Conservation (phyloP, 495 filamentous ascomycete genomes). For the Aspergillus steynii region DNA sequence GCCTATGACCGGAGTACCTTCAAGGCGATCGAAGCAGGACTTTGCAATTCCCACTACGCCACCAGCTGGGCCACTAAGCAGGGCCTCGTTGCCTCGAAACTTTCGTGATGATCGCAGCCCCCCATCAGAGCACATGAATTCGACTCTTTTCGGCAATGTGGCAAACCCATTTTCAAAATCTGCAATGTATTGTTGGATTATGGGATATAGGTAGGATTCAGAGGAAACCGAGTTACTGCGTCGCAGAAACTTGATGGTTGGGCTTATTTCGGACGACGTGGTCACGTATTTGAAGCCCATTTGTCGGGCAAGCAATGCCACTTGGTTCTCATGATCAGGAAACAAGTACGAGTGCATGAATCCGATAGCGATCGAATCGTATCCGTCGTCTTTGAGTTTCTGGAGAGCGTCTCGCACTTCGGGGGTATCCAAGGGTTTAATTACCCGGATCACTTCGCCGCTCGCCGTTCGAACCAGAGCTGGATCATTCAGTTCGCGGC, state of each 20-base stretch:
- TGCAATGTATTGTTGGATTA: slow-evolving; percentile 45
- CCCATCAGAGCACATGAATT: slow-evolving; percentile 59
- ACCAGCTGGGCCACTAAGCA: slow-evolving; percentile 61
- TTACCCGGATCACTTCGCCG: slow-evolving; percentile 68
- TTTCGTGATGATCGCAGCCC: slow-evolving; percentile 55
- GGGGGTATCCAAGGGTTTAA: slow-evolving; percentile 54
- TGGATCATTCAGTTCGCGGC: slow-evolving; percentile 68
- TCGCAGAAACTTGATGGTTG: neutral
- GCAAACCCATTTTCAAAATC: slow-evolving; percentile 56
- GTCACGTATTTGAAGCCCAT: slow-evolving; percentile 65
- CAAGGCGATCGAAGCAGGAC: slow-evolving; percentile 83
- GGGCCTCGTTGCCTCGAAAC: slow-evolving; percentile 59
- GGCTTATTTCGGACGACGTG: slow-evolving; percentile 52
- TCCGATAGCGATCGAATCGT: slow-evolving; percentile 72
- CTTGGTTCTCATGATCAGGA: slow-evolving; percentile 68
- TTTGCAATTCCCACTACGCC: slow-evolving; percentile 91
- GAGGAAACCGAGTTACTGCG: slow-evolving; percentile 1
- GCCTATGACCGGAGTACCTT: slow-evolving; percentile 87
- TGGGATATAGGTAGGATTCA: slow-evolving; percentile 83
- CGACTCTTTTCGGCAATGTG: slow-evolving; percentile 46
- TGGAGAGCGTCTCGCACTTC: slow-evolving; percentile 55
- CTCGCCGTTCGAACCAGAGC: slow-evolving; percentile 31
- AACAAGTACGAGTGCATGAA: slow-evolving; percentile 83
- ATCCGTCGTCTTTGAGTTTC: slow-evolving; percentile 59
- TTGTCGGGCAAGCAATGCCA: slow-evolving; percentile 66